A percentile compares a stretch with the other conserved stretches of the same genome.
These are phyloP conservation scores for Cinnamomum chago DNA, from an alignment of 164 flowering plant genomes.

Conservation along the genomic window DNA sequence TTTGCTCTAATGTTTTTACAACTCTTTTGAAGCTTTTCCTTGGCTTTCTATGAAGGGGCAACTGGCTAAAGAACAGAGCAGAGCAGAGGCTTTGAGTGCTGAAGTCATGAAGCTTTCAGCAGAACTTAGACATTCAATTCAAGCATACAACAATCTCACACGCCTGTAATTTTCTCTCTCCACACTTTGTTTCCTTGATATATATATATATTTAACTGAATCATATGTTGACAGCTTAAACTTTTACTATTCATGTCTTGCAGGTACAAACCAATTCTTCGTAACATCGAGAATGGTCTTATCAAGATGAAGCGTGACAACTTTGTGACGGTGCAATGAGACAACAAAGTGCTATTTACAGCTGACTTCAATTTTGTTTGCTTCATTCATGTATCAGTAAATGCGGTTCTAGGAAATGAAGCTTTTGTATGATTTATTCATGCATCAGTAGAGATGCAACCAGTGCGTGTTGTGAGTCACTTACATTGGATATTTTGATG, in stretches of 20 bases:
- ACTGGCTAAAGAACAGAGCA: constrained; percentile 78
- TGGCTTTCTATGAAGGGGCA: constrained; percentile 37
- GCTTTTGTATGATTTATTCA: too few relatives aligned
- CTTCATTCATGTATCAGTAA: not conserved
- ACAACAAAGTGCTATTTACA: not conserved
- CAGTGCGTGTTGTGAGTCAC: too few relatives aligned
- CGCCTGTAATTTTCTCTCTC: constrained; percentile 47
- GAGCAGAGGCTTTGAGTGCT: constrained; percentile 76
- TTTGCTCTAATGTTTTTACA: not conserved
- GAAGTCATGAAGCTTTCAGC: constrained; percentile 83
- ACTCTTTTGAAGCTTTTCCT: not conserved
- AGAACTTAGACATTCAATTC: constrained; percentile 68
- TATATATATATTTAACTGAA: not conserved
- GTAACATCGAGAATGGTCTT: constrained; percentile 83
- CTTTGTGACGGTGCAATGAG: constrained; percentile 45
- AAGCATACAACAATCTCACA: constrained; percentile 68
- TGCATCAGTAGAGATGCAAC: too few relatives aligned
- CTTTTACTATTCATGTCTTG: constrained; percentile 12
- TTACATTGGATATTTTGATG: too few relatives aligned
- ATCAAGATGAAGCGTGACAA: constrained; percentile 88
- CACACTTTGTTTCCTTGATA: not conserved
- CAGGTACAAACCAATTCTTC: constrained; percentile 88
- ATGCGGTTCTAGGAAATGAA: too few relatives aligned
- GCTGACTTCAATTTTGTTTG: not conserved
- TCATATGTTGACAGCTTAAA: too few relatives aligned